Evolutionary conservation across 192 early-diverging fungal genomes (phyloP), one percentile per base, ranked within the genome.

Genomic region (Podila minutissima): DNA sequence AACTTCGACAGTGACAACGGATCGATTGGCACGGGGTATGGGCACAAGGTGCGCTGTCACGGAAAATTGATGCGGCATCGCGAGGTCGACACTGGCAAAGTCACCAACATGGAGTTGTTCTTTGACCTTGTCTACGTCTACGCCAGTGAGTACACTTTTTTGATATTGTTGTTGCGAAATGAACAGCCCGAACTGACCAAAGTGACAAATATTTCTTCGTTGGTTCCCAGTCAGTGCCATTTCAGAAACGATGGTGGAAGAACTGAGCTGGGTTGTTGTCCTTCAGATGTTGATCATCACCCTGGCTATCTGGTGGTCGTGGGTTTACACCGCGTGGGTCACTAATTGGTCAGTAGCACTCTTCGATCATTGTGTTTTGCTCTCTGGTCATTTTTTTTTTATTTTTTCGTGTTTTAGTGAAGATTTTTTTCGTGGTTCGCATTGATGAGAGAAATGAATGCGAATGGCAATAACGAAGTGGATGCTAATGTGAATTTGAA

Each of bases 41-140:
- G 41, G 41, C 41, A 46, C 15, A 46, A 1, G 15, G 41, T 46
- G 41, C 41, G 41, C 41, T 46, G 41, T 17, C 41, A 60, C 29
- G 28, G 15, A 17, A 77, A 67, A 31, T 22, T 77, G 32, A 51
- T 77, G 68, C 53, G 75, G 35, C 24, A 49, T 5, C 67, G 59
- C 24, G 69, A 41, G 0, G 17, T 33, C 0, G 63, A 58, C 29
- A 48, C 35, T 46, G 41, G 41, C 20, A 71, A 70, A 51, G 75
- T 77, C 12, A 77, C 75, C 17, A 77, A 71, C 29, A 57, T 71
- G 11, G 75, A 77, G 37, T 59, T 77, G 12, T 77, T 77, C 50
- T 77, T 77, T 55, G 75, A 77, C 59, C 50, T 77, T 28, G 75
- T 77, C 20, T 77, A 66, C 66, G 75, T 77, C 61, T 77, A 67